These are phyloP conservation scores for Alternaria gaisen DNA, from an alignment of 2,329 filamentous ascomycete species.

Conservation along the genomic window DNA sequence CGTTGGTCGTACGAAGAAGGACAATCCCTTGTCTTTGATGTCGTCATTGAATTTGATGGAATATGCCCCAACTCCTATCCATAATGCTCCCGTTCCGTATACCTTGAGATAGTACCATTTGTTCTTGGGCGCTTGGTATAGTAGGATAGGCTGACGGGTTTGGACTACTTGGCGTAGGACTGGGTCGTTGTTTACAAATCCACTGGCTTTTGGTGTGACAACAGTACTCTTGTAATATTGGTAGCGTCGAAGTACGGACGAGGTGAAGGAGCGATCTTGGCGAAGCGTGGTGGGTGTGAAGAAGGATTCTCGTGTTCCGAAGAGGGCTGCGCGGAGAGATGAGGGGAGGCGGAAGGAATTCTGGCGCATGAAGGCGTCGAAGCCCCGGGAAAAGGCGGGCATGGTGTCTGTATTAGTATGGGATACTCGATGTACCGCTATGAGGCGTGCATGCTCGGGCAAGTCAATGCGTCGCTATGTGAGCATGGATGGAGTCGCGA, in stretches of 20 bases:
- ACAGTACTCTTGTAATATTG: conserved; percentile 23
- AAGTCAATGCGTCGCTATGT: neutral
- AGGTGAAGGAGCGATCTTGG: conserved; percentile 35
- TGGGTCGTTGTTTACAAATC: conserved; percentile 39
- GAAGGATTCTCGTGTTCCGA: conserved; percentile 36
- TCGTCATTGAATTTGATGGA: conserved; percentile 44
- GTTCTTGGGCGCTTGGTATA: conserved; percentile 44
- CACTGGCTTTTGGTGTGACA: conserved; percentile 14
- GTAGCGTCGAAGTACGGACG: conserved; percentile 36
- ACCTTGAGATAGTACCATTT: conserved; percentile 40
- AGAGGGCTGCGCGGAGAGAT: conserved; percentile 44
- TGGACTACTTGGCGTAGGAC: conserved; percentile 45
- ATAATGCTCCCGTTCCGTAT: conserved; percentile 37
- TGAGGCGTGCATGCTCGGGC: conserved; percentile 1
- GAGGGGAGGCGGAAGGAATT: conserved; percentile 44
- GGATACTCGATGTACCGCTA: neutral
- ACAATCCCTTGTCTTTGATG: conserved; percentile 39
- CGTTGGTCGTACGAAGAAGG: conserved; percentile 45
- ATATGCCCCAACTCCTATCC: conserved; percentile 41
- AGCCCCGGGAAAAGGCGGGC: conserved; percentile 44
- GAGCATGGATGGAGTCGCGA: neutral
- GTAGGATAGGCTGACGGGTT: conserved; percentile 41
- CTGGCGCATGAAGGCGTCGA: conserved; percentile 38
- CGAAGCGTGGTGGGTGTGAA: conserved; percentile 22
- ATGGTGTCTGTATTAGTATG: conserved; percentile 26